Evolutionary conservation across 2,329 filamentous ascomycete genomes (phyloP).

Genomic region (Colletotrichum cuscutae): DNA sequence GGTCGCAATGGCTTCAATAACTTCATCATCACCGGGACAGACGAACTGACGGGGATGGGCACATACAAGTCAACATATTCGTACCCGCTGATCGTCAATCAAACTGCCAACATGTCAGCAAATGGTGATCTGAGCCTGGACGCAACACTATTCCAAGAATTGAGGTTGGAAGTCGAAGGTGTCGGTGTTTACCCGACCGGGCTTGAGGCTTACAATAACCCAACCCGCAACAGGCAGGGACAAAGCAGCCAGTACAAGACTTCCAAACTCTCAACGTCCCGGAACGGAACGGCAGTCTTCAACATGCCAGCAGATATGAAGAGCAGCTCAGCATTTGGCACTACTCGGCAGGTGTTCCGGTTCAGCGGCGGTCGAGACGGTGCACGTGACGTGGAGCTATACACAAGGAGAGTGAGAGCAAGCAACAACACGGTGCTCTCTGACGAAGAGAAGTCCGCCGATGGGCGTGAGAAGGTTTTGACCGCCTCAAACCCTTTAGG

Average conservation of each 20-base stretch:
- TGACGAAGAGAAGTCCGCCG: constrained; percentile 56
- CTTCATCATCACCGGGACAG: constrained; percentile 43
- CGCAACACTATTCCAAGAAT: constrained; percentile 53
- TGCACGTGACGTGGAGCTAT: constrained; percentile 55
- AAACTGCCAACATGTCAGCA: constrained; percentile 54
- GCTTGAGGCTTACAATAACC: constrained; percentile 63
- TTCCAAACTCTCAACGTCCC: constrained; percentile 57
- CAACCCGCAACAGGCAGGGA: constrained; percentile 37
- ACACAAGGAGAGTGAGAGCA: constrained; percentile 65
- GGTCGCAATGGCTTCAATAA: constrained; percentile 42
- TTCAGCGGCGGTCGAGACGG: constrained; percentile 58
- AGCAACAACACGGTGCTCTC: constrained; percentile 62
- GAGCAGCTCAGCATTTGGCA: constrained; percentile 62
- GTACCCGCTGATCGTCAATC: constrained; percentile 71
- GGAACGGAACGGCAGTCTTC: constrained; percentile 69
- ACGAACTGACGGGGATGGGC: constrained; percentile 36
- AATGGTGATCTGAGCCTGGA: constrained; percentile 58
- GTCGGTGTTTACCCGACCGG: constrained; percentile 65
- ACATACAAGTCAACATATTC: constrained; percentile 55
- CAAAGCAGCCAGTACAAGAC: constrained; percentile 33
- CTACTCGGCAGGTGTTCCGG: constrained; percentile 64
- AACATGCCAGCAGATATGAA: constrained; percentile 56
- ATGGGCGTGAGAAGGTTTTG: constrained; percentile 19
- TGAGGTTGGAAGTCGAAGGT: constrained; percentile 50
- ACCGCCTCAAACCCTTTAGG: constrained; percentile 2